Evolutionary conservation across 2,329 filamentous ascomycete species (phyloP), one percentile per base, ranked within the genome.

Genomic region (Nemania sp.): DNA sequence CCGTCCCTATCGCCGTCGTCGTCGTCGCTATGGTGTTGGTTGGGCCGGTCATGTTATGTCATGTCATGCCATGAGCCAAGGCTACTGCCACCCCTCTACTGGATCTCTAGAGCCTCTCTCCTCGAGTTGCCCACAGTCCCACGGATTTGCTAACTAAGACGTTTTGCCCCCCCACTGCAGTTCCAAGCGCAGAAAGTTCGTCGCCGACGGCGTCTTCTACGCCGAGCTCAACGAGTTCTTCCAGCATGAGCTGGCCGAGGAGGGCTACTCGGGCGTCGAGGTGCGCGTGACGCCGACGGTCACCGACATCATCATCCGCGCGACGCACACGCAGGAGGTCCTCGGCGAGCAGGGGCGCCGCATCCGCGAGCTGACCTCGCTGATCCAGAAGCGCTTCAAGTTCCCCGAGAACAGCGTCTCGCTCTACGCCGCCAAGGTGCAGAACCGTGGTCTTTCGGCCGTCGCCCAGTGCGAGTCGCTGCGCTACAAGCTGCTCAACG

Each of bases 141-240:
- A 13, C 25, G 32, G 13, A 40, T 25, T 60, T 57, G 43, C 43
- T 46, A 7, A 46, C 43, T 12, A 60, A 70, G 59, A 7, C 11
- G 3, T n/a, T 39, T 13, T 35, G 60, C 62, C 34, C 42, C 50
- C 49, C 48, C 40, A 62, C 58, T 66, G 70, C 78, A 93, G 90
- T 82, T 93, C 90, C 81, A 94, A 94, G 89, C 84, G 90, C 82
- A 91, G 90, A 87, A 94, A 94, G 89, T 94, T 93, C 85, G 90
- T 94, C 79, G 91, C 90, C 74, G 95, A 99, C 83, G 95, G 95
- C 89, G 95, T 99, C 78, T 99, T 99, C 91, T 99, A 97, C 84
- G 95, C 95, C 86, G 95, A 99, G 86, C 86, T 99, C 83, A 99
- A 99, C 90, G 95, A 99, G 87, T 99, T 99, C 90, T 99, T 99